phyloP scores from a whole-genome alignment of 23 red algal species.

The Cyanidioschyzon merolae region DNA sequence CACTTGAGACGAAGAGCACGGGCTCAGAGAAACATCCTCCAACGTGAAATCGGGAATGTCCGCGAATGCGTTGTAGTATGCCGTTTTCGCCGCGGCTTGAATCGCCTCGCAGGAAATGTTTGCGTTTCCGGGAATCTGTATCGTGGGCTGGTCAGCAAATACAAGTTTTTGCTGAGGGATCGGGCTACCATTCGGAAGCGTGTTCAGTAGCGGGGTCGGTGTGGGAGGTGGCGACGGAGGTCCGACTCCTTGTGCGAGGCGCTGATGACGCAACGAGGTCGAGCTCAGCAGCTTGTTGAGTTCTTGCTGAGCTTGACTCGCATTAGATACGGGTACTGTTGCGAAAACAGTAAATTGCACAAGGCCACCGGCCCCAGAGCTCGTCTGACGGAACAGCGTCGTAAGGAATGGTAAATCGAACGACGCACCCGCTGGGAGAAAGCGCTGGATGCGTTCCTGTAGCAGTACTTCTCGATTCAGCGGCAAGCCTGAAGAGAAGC shows the following conservation, averaged over 20 bases:
- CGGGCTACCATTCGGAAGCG: background rate
- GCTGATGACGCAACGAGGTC: background rate
- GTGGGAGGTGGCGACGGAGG: background rate
- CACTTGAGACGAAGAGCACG: background rate
- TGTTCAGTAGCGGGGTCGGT: slow-evolving; percentile 5
- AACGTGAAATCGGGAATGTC: background rate
- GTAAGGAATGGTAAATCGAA: background rate
- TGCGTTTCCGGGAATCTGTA: background rate
- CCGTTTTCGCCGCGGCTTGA: background rate
- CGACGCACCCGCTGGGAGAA: background rate
- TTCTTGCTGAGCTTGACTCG: background rate
- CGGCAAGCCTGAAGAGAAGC: background rate
- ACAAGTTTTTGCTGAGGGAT: background rate
- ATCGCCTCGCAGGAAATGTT: background rate
- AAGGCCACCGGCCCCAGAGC: background rate
- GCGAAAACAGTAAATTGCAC: slow-evolving; percentile 3
- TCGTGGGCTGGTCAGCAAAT: background rate
- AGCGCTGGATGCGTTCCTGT: background rate
- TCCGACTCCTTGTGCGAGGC: background rate
- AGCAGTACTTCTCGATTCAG: background rate
- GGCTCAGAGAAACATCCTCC: background rate
- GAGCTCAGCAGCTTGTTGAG: background rate
- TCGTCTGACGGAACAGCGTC: background rate
- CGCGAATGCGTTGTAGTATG: slow-evolving; percentile 8
- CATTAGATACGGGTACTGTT: background rate